Conservation (phyloP, 2,329 filamentous ascomycete species). For the Phaeosphaeriaceae sp. region DNA sequence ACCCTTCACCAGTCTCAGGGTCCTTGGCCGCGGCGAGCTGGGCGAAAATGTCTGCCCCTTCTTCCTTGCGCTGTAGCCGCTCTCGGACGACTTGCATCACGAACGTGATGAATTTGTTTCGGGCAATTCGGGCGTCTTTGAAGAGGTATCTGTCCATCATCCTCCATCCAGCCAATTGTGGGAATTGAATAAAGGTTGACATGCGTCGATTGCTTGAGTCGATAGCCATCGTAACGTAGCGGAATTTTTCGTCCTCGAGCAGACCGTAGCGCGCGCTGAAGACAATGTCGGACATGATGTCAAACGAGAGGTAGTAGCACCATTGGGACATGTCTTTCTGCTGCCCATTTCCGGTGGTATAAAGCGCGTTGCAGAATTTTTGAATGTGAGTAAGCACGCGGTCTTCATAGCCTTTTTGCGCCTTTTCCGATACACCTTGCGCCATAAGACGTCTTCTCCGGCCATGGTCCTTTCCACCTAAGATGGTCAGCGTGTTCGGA, state of each 20-base stretch:
- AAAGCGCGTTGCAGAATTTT: background rate
- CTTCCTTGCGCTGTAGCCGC: slow-evolving; percentile 1
- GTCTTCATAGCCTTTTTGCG: slow-evolving; percentile 5
- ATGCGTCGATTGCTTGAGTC: slow-evolving; percentile 46
- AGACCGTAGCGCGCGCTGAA: slow-evolving; percentile 43
- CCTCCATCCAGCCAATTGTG: slow-evolving; percentile 25
- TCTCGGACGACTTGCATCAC: slow-evolving; percentile 18
- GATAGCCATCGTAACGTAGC: slow-evolving; percentile 44
- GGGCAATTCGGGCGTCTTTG: slow-evolving; percentile 31
- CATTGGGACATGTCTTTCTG: slow-evolving; percentile 49
- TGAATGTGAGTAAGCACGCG: slow-evolving; percentile 3
- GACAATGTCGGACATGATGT: slow-evolving; percentile 13
- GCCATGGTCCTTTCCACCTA: slow-evolving; percentile 7
- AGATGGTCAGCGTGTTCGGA: slow-evolving; percentile 9
- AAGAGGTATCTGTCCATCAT: slow-evolving; percentile 45
- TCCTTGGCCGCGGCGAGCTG: slow-evolving; percentile 51
- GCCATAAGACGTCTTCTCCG: slow-evolving; percentile 11
- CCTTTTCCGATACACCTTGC: slow-evolving; percentile 7
- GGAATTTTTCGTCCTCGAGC: slow-evolving; percentile 37
- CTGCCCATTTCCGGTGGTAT: background rate
- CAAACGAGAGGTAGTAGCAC: slow-evolving; percentile 36
- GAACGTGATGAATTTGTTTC: slow-evolving; percentile 24
- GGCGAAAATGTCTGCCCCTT: slow-evolving; percentile 46
- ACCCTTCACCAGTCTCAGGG: slow-evolving; percentile 36
- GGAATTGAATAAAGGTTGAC: slow-evolving; percentile 34